Conservation (phyloP, 768 basidiomycete genomes). For the Boletus insuetus region DNA sequence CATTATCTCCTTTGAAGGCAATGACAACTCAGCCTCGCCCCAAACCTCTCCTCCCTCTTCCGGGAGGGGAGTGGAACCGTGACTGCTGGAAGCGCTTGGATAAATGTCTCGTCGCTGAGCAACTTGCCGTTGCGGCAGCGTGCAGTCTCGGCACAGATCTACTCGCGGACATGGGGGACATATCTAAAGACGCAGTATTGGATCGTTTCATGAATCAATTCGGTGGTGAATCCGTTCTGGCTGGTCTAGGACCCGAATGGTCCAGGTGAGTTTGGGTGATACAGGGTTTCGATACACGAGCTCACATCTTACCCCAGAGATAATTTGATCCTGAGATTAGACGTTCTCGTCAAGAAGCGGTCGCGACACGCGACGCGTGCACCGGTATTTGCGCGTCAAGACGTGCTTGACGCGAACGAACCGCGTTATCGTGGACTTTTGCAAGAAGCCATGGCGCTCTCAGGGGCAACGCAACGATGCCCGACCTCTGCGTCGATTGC, state of each 20-base stretch:
- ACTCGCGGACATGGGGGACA: conserved; percentile 50
- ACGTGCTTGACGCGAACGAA: conserved; percentile 35
- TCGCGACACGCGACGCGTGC: conserved; percentile 8
- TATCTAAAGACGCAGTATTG: conserved; percentile 58
- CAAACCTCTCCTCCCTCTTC: conserved; percentile 4
- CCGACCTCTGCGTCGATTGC: conserved; percentile 8
- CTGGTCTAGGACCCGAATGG: conserved; percentile 52
- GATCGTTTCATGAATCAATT: conserved; percentile 50
- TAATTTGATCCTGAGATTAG: conserved; percentile 29
- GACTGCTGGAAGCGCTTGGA: conserved; percentile 81
- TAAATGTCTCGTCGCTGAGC: conserved; percentile 72
- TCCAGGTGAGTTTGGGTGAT: conserved; percentile 43
- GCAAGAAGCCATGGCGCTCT: conserved; percentile 29
- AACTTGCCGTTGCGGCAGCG: conserved; percentile 46
- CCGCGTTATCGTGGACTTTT: conserved; percentile 54
- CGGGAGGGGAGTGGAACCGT: conserved; percentile 54
- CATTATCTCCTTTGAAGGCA: conserved; percentile 17
- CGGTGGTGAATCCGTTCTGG: conserved; percentile 43
- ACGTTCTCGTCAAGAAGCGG: conserved; percentile 30
- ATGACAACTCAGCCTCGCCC: not conserved
- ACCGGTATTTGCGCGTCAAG: not conserved
- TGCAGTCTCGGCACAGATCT: conserved; percentile 29
- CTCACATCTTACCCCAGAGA: conserved; percentile 12
- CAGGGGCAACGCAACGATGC: conserved; percentile 16
- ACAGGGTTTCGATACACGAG: not conserved